Evolutionary conservation across 345 rosid species (phyloP).

Genomic region (Populus ilicifolia): DNA sequence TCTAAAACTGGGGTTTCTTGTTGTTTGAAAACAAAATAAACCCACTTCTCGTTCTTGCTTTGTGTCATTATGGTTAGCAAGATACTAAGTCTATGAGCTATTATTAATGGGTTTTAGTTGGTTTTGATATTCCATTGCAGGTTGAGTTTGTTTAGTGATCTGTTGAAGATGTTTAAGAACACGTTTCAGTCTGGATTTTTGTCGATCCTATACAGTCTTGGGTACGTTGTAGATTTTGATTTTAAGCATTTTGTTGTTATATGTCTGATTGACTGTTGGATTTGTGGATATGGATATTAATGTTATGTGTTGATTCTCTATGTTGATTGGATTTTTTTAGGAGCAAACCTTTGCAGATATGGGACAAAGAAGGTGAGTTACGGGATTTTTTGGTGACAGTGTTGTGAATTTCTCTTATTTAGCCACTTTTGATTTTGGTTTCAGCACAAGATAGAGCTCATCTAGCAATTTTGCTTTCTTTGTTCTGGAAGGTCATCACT

Average conservation of each 20-base stretch:
- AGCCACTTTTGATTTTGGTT: not conserved
- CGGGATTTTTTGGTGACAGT: not conserved
- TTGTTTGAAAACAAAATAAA: not conserved
- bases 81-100: too few species aligned
- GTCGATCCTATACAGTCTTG: constrained; percentile 32
- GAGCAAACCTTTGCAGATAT: constrained; percentile 37
- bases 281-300: not conserved
- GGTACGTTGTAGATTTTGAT: constrained; percentile 6
- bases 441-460: too few species aligned
- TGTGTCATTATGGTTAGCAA: too few species aligned
- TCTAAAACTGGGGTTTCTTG: not conserved
- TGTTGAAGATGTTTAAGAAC: constrained; percentile 27
- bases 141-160: not conserved
- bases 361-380: constrained; percentile 31
- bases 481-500: not conserved
- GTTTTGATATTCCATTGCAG: constrained; percentile 11
- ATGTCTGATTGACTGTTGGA: not conserved
- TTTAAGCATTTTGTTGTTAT: not conserved
- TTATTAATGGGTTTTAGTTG: not conserved
- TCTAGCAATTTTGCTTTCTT: not conserved
- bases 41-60: too few species aligned
- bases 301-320: not conserved
- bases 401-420: not conserved
- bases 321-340: constrained; percentile 5
- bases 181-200: constrained; percentile 33